Percentiles rank a stretch among this genome's conserved stretches.
Evolutionary conservation across 2,329 filamentous ascomycete genomes (phyloP).

Genomic region (Colletotrichum somersetense): DNA sequence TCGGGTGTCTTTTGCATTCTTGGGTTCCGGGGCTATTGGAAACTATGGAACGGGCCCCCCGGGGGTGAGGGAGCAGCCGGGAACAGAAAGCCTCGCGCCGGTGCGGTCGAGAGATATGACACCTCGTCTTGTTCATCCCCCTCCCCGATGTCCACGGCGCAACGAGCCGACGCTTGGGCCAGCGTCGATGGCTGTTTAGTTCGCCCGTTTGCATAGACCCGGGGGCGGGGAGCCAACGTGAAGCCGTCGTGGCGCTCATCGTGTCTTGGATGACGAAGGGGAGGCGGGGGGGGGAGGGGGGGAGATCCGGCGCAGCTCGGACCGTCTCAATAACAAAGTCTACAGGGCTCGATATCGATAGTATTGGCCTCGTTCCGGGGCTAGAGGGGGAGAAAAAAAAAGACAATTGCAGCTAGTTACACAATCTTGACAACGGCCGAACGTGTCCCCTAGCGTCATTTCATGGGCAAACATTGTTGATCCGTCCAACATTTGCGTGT

Average conservation of each 20-base stretch:
- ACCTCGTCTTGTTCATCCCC: too few species aligned
- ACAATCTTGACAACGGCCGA: constrained; percentile 33
- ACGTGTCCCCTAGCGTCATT: not conserved
- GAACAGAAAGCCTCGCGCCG: too few species aligned
- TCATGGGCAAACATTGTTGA: not conserved
- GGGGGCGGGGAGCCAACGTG: too few species aligned
- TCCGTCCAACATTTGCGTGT: constrained; percentile 1
- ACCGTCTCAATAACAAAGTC: not conserved
- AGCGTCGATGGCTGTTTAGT: not conserved
- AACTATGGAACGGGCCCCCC: not conserved
- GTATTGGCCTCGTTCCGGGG: not conserved
- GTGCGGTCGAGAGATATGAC: too few species aligned
- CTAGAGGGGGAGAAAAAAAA: not conserved
- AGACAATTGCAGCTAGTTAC: constrained; percentile 1
- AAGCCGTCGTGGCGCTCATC: too few species aligned
- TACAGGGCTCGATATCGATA: constrained; percentile 22
- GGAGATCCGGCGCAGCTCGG: not conserved
- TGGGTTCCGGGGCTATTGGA: constrained; percentile 19
- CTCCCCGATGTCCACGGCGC: constrained; percentile 10
- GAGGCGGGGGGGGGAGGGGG: too few species aligned
- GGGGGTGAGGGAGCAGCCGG: too few species aligned
- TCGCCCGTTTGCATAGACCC: not conserved
- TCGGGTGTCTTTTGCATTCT: not conserved
- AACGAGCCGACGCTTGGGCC: not conserved
- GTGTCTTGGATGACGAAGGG: constrained; percentile 3